Percentiles rank a stretch among this genome's conserved stretches.
phyloP scores from a whole-genome alignment of 2,329 filamentous ascomycete genomes.

The Alternaria tenuissima region DNA sequence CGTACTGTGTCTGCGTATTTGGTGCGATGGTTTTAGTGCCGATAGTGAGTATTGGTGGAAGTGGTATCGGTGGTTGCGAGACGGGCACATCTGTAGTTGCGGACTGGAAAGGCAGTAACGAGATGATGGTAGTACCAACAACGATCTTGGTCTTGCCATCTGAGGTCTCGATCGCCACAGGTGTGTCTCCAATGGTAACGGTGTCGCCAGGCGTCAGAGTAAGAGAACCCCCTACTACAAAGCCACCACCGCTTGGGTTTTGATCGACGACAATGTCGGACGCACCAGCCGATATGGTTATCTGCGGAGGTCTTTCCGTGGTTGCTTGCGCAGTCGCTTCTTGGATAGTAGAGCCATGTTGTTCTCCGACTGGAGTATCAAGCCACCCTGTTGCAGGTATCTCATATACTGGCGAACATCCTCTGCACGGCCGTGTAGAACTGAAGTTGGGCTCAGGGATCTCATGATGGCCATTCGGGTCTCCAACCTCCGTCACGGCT shows the following conservation, averaged over 20 bases:
- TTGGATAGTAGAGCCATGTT: slow-evolving; percentile 17
- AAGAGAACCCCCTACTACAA: slow-evolving; percentile 32
- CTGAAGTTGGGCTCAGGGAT: slow-evolving; percentile 42
- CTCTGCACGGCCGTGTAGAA: slow-evolving; percentile 34
- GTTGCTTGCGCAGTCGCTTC: not conserved
- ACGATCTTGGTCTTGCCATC: slow-evolving; percentile 31
- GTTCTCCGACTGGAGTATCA: slow-evolving; percentile 30
- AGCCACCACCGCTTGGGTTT: slow-evolving; percentile 18
- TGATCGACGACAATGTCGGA: slow-evolving; percentile 29
- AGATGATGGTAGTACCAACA: slow-evolving; percentile 29
- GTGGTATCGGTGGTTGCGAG: slow-evolving; percentile 11
- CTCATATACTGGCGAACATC: slow-evolving; percentile 41
- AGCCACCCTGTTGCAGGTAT: slow-evolving; percentile 37
- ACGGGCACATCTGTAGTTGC: slow-evolving; percentile 28
- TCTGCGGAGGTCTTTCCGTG: slow-evolving; percentile 11
- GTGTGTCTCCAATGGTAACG: slow-evolving; percentile 33
- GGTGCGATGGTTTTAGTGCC: slow-evolving; percentile 33
- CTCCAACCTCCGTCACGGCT: slow-evolving; percentile 31
- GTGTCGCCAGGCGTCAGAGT: slow-evolving; percentile 31
- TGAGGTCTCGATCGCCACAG: slow-evolving; percentile 37
- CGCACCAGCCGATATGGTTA: slow-evolving; percentile 26
- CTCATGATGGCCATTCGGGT: slow-evolving; percentile 43
- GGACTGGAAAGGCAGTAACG: slow-evolving; percentile 17
- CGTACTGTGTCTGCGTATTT: slow-evolving; percentile 36
- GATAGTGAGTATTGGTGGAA: slow-evolving; percentile 32